Conservation (phyloP, 352 stramenopile species). For the Phytophthora ramorum region DNA sequence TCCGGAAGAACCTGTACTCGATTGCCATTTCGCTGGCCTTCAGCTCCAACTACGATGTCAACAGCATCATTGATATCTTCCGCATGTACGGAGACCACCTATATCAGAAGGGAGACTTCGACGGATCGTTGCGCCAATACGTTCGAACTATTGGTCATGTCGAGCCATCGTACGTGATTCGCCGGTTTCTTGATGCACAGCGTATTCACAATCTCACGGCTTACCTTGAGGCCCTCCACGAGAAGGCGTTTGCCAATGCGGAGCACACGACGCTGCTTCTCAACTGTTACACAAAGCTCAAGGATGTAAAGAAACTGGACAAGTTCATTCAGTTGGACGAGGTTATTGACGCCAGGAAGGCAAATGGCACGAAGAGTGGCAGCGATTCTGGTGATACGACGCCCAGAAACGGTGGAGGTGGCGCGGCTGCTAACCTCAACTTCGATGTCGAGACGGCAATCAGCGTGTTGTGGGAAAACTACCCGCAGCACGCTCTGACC, state of each 20-base stretch:
- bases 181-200: constrained; percentile 97
- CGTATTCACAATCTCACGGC: constrained; percentile 96
- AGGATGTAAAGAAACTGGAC: constrained; percentile 94
- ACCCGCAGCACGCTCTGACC: constrained; percentile 90
- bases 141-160: constrained; percentile 96
- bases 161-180: constrained; percentile 98
- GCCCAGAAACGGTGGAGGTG: constrained; percentile 26
- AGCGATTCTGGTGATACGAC: constrained; percentile 29
- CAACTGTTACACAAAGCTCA: constrained; percentile 96
- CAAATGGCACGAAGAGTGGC: constrained; percentile 33
- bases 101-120: constrained; percentile 97
- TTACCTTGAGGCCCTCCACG: constrained; percentile 96
- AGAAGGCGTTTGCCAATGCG: constrained; percentile 90
- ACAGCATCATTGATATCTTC: constrained; percentile 97
- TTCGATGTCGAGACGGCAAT: constrained; percentile 95
- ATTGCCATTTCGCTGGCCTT: constrained; percentile 98
- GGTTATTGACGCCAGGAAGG: constrained; percentile 58
- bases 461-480: constrained; percentile 93
- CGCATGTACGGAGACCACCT: constrained; percentile 98
- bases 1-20: constrained; percentile 97
- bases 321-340: constrained; percentile 93
- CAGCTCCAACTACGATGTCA: constrained; percentile 94
- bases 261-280: constrained; percentile 95
- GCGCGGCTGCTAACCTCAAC: constrained; percentile 56
- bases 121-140: constrained; percentile 97